Evolutionary conservation across 768 basidiomycete genomes (phyloP).

Genomic region (Imleria badia): DNA sequence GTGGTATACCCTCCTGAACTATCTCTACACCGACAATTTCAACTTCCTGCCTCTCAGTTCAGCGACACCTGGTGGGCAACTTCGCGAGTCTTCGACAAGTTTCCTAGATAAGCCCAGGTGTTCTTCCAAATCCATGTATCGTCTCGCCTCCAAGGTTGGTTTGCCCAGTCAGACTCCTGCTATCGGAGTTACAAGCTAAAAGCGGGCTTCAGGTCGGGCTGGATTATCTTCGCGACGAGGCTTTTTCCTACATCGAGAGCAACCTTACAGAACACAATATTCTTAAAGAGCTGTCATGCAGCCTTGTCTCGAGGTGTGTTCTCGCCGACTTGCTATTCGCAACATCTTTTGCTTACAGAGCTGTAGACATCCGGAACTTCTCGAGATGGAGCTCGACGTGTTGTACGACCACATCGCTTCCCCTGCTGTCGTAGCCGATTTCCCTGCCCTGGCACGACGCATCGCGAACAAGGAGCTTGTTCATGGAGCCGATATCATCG

Average conservation of each 20-base stretch:
- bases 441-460: conserved; percentile 12
- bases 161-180: neutral
- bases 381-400: conserved; percentile 19
- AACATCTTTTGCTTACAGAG: neutral
- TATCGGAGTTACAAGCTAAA: neutral
- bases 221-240: conserved; percentile 18
- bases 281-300: conserved; percentile 23
- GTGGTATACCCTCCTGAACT: conserved; percentile 40
- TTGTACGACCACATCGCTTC: conserved; percentile 6
- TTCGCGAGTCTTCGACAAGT: neutral
- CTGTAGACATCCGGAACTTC: conserved; percentile 9
- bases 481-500: conserved; percentile 21
- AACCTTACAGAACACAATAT: conserved; percentile 25
- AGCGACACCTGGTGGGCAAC: neutral
- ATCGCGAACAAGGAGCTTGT: conserved; percentile 19
- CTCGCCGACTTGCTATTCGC: too few species aligned
- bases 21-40: conserved; percentile 38
- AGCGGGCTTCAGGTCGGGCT: conserved; percentile 13
- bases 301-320: conserved; percentile 16
- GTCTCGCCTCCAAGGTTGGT: conserved; percentile 39
- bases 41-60: conserved; percentile 32
- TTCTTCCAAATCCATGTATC: conserved; percentile 46
- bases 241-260: conserved; percentile 12
- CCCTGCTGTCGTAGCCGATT: conserved; percentile 2
- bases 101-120: conserved; percentile 21